Base-by-base conservation (phyloP, 768 basidiomycete species). In the Astraeus odoratus region DNA sequence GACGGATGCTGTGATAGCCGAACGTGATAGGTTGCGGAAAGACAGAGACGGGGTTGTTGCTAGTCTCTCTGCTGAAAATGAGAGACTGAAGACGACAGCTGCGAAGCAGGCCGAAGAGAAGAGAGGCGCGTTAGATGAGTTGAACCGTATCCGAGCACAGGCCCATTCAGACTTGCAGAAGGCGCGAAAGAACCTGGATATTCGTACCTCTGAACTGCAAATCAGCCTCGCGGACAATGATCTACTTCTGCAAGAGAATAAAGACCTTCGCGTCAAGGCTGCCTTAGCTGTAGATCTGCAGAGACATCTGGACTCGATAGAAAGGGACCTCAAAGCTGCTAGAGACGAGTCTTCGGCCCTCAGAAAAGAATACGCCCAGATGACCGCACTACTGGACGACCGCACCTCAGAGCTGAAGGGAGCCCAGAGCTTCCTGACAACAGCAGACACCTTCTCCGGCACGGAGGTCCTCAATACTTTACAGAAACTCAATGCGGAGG, bases 381-480 rank as follows among this genome's bases (percentile, higher is more conserved):
- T 66, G 13, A 7, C 15, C 34, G 46, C 55, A 8, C 49, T 75
- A 19, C 55, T 77, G 22, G 60, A 68, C 5, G 56, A 65, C 31
- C 67, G 75, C 27, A 71, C 71, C 4, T 56, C 64, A 29, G 72
- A 77, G 52, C 64, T 72, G 16, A 66, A 67, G 24, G 71, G 68
- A 5, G 70, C 69, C 8, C 74, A 74, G 53, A 65, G 59, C 36
- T 78, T 72, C 63, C 60, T 74, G 37, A 64, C 66, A 2, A 71
- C 65, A 15, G 67, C 66, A 0, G 75, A 77, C 47, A 33, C 57
- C 0, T 59, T 69, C 37, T 70, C 76, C 3, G 68, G 67, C 3
- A 67, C 67, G 5, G 76, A 81, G 25, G 67, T 78, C 12, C 60
- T 69, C 23, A 55, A 48, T 2, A 67, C 72, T 51, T 58, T 79